Evolutionary conservation across 768 basidiomycete genomes (phyloP), one percentile per base, ranked within the genome.

Genomic region (Crassisporium funariophilum): DNA sequence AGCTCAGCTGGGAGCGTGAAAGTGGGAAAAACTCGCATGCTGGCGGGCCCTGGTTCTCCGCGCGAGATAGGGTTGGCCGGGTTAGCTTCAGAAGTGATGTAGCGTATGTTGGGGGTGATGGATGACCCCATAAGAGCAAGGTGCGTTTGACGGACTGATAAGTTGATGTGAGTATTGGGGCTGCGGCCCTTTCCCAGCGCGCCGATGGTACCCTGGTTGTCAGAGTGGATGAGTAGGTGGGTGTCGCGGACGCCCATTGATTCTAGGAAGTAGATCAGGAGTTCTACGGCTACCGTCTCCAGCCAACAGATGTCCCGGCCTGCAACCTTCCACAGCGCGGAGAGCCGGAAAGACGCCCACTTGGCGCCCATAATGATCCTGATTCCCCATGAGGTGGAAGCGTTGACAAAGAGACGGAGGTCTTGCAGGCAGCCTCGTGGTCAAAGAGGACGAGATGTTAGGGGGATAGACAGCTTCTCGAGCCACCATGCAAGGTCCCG

Each of bases 401-500:
- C 46, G 24, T 50, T 44, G n/a, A 68, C 66, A 24, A 24, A 66
- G 15, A 70, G 49, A 2, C 43, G 35, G 9, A 55, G 39, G 25
- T 65, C 52, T 9, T 35, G 12, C 1, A 40, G 35, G 1, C 49
- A 36, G 4, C 49, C 49, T 2, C 46, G 33, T 2, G 49, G 47
- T 2, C 22, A 10, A 10, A 59, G 54, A 13, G 49, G 46, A 16
- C 55, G 42, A 9, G 35, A 52, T 25, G 33, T 21, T 10, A 6
- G 16, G 8, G 27, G 25, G 0, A 17, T 20, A 3, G 35, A 21
- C 9, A 59, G 54, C 10, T 19, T 34, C 2, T 35, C 15, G 4
- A n/a, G 9, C 67, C 65, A 68, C 67, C 64, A 68, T 22, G 40
- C 41, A n/a, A 68, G 41, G 37, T 61, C 49, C 1, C 48, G 4